Conservation (phyloP, 148 eudicot genomes). For the Oxyria digyna region DNA sequence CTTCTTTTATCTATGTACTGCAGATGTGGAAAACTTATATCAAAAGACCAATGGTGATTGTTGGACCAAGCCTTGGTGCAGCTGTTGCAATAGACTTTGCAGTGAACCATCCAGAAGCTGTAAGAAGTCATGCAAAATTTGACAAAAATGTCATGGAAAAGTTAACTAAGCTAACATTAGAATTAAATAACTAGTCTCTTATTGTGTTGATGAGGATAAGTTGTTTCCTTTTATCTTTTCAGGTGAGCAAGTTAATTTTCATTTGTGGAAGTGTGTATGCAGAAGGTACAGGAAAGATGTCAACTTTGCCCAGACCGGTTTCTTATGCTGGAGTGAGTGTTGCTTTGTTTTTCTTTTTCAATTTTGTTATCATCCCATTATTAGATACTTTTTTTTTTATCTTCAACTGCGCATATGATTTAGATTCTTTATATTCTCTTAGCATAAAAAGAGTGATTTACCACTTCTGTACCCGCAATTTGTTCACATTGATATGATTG, state of each 20-base stretch:
- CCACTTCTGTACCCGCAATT: background rate
- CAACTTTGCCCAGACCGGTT: constrained; percentile 48
- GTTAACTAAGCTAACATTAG: background rate
- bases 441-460: background rate
- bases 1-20: background rate
- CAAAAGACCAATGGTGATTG: constrained; percentile 70
- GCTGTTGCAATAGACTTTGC: constrained; percentile 86
- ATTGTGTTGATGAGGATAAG: background rate
- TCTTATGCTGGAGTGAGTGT: constrained; percentile 90
- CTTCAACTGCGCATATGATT: background rate
- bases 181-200: background rate
- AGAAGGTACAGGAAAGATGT: constrained; percentile 61
- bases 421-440: background rate
- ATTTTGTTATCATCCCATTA: background rate
- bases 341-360: background rate
- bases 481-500: background rate
- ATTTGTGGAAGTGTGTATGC: constrained; percentile 92
- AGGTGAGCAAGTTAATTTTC: constrained; percentile 81
- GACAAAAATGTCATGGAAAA: background rate
- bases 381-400: background rate
- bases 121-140: constrained; percentile 27
- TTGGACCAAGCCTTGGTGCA: constrained; percentile 96
- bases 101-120: constrained; percentile 73
- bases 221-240: constrained; percentile 9
- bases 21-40: constrained; percentile 85